phyloP scores from a whole-genome alignment of 2,329 filamentous ascomycete species.

The Cordyceps militaris region DNA sequence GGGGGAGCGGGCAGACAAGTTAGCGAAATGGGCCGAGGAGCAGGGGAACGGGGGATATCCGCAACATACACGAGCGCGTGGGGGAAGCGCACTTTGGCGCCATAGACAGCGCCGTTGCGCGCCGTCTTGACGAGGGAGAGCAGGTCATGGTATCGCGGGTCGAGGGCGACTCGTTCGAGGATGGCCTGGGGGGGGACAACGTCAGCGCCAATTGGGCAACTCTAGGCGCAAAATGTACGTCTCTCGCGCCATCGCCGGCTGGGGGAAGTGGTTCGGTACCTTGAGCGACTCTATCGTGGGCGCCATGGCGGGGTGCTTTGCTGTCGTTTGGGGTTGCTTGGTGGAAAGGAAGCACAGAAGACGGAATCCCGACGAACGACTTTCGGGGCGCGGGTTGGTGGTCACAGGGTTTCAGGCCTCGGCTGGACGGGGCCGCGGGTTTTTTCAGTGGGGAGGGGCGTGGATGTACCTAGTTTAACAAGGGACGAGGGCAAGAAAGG shows the following conservation, averaged over 20 bases:
- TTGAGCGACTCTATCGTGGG: slow-evolving; percentile 24
- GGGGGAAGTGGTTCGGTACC: slow-evolving; percentile 15
- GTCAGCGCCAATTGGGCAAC: not conserved
- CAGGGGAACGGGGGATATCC: slow-evolving; percentile 31
- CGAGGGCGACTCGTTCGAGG: slow-evolving; percentile 69
- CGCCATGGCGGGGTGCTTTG: slow-evolving; percentile 19
- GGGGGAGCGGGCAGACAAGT: not conserved
- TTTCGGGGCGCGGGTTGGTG: not conserved
- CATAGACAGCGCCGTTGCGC: slow-evolving; percentile 95
- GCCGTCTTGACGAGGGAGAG: slow-evolving; percentile 85
- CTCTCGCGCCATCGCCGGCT: not conserved
- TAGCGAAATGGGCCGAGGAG: not conserved
- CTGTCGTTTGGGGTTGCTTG: not conserved
- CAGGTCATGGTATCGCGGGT: slow-evolving; percentile 78
- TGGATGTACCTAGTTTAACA: no score
- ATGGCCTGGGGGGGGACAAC: slow-evolving; percentile 43
- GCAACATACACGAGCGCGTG: slow-evolving; percentile 72
- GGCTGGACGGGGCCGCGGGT: slow-evolving; percentile 2
- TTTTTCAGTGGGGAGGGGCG: no score
- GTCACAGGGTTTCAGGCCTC: slow-evolving; percentile 1
- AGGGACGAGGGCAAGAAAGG: no score
- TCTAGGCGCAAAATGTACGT: not conserved
- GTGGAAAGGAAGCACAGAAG: not conserved
- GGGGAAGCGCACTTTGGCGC: slow-evolving; percentile 94
- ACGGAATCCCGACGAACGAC: not conserved